Evolutionary conservation across 2,329 filamentous ascomycete species (phyloP).

Genomic region (Cercospora canescens): DNA sequence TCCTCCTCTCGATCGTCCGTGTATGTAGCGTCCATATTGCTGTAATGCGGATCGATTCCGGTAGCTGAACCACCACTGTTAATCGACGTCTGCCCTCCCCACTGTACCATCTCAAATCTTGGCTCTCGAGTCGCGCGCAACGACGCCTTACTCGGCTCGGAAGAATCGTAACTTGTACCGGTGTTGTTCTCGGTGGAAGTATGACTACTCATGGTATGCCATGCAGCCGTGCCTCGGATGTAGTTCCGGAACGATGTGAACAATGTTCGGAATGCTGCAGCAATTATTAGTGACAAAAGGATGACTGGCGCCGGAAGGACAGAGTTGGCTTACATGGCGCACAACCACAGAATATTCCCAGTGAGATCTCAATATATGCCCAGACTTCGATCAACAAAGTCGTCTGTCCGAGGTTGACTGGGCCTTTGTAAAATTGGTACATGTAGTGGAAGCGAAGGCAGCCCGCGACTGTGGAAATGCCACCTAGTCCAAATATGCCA

Average conservation of each 20-base stretch:
- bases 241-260: neutral
- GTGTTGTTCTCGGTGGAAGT: neutral
- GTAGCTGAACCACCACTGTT: neutral
- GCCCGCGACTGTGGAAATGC: slow-evolving; percentile 1
- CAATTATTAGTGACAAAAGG: neutral
- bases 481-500: slow-evolving; percentile 1
- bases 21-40: neutral
- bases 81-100: neutral
- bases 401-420: neutral
- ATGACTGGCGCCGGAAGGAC: neutral
- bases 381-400: neutral
- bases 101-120: neutral
- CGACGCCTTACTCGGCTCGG: neutral
- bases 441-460: slow-evolving; percentile 2
- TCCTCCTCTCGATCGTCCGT: neutral
- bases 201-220: neutral
- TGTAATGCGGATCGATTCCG: neutral
- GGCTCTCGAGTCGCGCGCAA: neutral
- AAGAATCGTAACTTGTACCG: neutral
- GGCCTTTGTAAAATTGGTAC: neutral
- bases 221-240: neutral
- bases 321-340: neutral
- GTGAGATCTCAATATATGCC: neutral
- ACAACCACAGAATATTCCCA: slow-evolving; percentile 6
- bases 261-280: neutral